Percentiles rank a stretch among this genome's conserved stretches.
Conservation (phyloP, 345 rosid species). For the Triadica sebifera region DNA sequence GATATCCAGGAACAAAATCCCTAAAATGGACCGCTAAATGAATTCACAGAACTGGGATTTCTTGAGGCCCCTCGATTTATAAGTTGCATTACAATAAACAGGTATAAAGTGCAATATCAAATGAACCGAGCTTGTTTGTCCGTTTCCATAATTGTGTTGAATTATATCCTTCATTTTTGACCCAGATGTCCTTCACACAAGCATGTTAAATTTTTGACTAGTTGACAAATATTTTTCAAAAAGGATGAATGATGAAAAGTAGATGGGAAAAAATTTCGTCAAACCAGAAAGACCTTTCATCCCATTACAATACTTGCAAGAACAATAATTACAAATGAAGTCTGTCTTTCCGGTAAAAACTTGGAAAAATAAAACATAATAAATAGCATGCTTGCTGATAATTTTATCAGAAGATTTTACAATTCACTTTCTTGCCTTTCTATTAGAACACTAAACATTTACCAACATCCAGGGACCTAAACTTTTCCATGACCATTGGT, state of each 20-base stretch:
- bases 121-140: background rate
- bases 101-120: background rate
- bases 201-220: background rate
- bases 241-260: background rate
- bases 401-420: background rate
- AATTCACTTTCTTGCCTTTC: background rate
- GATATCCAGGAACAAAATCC: background rate
- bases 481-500: conserved; percentile 1
- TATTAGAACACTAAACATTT: background rate
- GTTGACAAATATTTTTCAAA: background rate
- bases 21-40: background rate
- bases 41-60: background rate
- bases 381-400: background rate
- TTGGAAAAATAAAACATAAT: background rate
- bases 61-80: background rate
- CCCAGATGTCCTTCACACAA: background rate
- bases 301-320: background rate
- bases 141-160: background rate
- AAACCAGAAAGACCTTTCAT: background rate
- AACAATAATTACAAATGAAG: background rate
- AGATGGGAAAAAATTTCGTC: background rate
- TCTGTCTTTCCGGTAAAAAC: background rate
- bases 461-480: background rate
- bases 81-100: background rate
- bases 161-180: background rate